These are phyloP conservation scores for Aureobasidium sp. DNA, from an alignment of 2,329 filamentous ascomycete genomes.

Conservation along the genomic window DNA sequence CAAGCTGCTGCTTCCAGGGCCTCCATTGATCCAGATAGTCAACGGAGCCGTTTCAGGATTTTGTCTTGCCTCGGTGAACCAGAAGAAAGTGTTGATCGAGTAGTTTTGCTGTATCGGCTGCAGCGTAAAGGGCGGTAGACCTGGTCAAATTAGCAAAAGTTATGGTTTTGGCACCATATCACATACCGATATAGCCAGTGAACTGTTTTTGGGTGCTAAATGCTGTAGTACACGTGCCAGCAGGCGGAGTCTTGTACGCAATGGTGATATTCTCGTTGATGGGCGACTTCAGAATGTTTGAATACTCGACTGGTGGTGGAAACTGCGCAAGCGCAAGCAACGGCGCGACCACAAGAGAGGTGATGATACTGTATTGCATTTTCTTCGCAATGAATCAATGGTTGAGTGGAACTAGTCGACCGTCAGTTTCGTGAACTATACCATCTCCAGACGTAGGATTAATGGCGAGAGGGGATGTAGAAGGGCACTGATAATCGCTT, in stretches of 20 bases:
- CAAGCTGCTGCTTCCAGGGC: constrained; percentile 57
- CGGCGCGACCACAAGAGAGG: neutral
- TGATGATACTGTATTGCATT: neutral
- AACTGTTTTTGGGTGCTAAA: constrained; percentile 60
- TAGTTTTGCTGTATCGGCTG: constrained; percentile 43
- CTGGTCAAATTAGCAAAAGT: neutral
- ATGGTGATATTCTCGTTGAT: constrained; percentile 56
- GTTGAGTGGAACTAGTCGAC: neutral
- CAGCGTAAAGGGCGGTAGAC: constrained; percentile 40
- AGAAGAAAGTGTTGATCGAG: constrained; percentile 56
- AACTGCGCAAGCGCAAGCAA: constrained; percentile 27
- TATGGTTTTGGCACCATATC: neutral
- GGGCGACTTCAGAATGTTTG: constrained; percentile 51
- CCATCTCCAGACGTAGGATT: neutral
- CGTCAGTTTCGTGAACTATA: neutral
- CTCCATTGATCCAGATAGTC: constrained; percentile 59
- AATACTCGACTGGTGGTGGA: constrained; percentile 30
- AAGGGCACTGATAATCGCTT: neutral
- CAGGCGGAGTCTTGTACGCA: constrained; percentile 54
- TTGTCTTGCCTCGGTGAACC: constrained; percentile 51
- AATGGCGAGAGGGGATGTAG: neutral
- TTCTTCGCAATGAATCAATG: neutral
- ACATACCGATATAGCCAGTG: constrained; percentile 53
- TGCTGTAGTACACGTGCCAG: constrained; percentile 55
- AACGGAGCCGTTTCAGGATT: constrained; percentile 42